Base-by-base conservation (phyloP, 306 rosid genomes). In the Dalbergia oliveri region DNA sequence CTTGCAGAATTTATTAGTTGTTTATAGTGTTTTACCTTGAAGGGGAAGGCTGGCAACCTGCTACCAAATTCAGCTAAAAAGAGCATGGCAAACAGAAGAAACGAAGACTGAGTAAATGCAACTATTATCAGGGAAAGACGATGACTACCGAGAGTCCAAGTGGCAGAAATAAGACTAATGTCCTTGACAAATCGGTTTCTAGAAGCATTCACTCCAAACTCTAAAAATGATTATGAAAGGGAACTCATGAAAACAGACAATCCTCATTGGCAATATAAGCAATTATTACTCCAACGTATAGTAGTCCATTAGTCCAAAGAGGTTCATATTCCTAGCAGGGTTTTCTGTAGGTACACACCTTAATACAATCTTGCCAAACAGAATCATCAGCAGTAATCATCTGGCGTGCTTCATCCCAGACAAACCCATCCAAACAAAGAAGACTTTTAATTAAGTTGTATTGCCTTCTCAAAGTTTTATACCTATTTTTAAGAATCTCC, bases 291-390 rank as follows among this genome's bases (percentile, higher is more conserved):
- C 1, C 31, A 26, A 26, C 31, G 31, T 26, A 26, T 26, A 26
- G 31, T 26, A 26, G 31, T 26, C 31, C 54, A 43, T 33, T 49
- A 35, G 3, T 6, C 53, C 26, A 71, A 71, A 64, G 65, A 35
- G 63, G 54, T 71, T 63, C 45, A 64, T 44, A 45, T 79, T 79
- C 44, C 58, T 41, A 54, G 72, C 18, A 18, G 41, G 50, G 69
- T 73, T 77, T 56, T 54, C 13, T 19, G 51, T 72, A 73, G 50
- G 76, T 34, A 53, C 75, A 23, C 81, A 92, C 95, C 92, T 90
- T 89, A 78, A 89, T 86, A 75, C 87, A 85, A 84, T 89, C 93
- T 82, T 92, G 95, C 97, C 97, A 92, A 53, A 90, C 87, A 69
- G 60, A 81, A 69, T 92, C 97, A 63, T 88, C 90, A 14, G 97